Evolutionary conservation across 495 filamentous ascomycete genomes (phyloP).

Genomic region (Mytilinidion resinicola): DNA sequence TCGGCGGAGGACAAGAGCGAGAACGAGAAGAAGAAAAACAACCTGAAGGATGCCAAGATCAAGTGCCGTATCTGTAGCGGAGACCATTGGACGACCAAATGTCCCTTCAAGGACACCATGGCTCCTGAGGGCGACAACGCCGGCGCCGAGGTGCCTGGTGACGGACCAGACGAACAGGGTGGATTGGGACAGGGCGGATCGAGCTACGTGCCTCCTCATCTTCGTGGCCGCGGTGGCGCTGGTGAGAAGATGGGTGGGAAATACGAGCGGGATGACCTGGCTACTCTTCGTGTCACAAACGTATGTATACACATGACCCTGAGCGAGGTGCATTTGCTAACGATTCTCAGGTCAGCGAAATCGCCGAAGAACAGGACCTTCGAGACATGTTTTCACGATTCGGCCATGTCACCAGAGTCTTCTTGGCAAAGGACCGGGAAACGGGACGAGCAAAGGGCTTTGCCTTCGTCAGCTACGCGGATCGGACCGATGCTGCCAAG

Average conservation of each 20-base stretch:
- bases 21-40: slow-evolving; percentile 64
- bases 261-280: slow-evolving; percentile 92
- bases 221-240: slow-evolving; percentile 64
- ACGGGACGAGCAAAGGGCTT: slow-evolving; percentile 94
- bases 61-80: slow-evolving; percentile 98
- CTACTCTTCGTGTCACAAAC: slow-evolving; percentile 94
- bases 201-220: slow-evolving; percentile 87
- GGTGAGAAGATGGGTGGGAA: slow-evolving; percentile 92
- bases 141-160: slow-evolving; percentile 48
- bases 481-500: slow-evolving; percentile 77
- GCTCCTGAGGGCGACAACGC: slow-evolving; percentile 61
- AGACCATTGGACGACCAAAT: slow-evolving; percentile 96
- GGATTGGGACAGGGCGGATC: slow-evolving; percentile 61
- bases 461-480: slow-evolving; percentile 93
- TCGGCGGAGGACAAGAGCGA: slow-evolving; percentile 65
- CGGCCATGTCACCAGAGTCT: slow-evolving; percentile 92
- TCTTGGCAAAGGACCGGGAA: slow-evolving; percentile 93
- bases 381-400: slow-evolving; percentile 97
- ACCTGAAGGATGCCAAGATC: slow-evolving; percentile 98
- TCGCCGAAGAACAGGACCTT: slow-evolving; percentile 90
- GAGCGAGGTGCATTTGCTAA: slow-evolving; percentile 4
- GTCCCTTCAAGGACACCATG: slow-evolving; percentile 82
- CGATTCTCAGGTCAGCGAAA: slow-evolving; percentile 70
- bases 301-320: slow-evolving; percentile 49
- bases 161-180: slow-evolving; percentile 42